Conservation (phyloP, 768 basidiomycete species). For the Lactarius evosmus region DNA sequence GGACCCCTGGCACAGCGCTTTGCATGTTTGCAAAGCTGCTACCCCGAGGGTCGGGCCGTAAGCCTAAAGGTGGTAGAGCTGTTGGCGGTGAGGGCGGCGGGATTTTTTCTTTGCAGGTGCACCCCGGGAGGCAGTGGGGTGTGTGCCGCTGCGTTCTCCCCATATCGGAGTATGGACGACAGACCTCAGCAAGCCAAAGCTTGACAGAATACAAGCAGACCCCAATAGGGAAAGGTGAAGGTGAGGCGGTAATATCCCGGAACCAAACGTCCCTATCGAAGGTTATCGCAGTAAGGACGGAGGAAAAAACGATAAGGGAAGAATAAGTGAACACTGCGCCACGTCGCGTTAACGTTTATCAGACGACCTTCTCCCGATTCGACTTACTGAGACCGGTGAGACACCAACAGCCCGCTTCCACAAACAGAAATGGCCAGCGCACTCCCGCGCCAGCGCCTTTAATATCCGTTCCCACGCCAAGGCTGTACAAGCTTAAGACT, state of each 20-base stretch:
- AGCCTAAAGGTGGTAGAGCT: constrained; percentile 22
- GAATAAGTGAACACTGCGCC: constrained; percentile 21
- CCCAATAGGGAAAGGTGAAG: constrained; percentile 26
- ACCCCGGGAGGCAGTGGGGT: constrained; percentile 25
- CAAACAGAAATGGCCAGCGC: constrained; percentile 12
- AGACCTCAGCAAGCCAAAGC: constrained; percentile 11
- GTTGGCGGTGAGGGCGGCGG: constrained; percentile 22
- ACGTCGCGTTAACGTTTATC: background rate
- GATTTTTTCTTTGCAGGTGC: constrained; percentile 24
- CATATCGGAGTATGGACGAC: background rate
- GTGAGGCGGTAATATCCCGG: constrained; percentile 27
- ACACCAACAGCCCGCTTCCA: constrained; percentile 25
- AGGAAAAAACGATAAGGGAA: constrained; percentile 8
- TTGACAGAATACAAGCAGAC: constrained; percentile 12
- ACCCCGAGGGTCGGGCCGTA: background rate
- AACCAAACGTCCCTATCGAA: constrained; percentile 29
- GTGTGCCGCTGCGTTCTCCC: background rate
- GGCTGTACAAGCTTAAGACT: constrained; percentile 26
- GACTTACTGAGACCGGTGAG: constrained; percentile 23
- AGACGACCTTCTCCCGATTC: background rate
- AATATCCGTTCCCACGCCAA: constrained; percentile 12
- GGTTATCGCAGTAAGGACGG: constrained; percentile 22
- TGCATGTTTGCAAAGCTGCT: background rate
- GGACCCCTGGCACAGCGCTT: constrained; percentile 24
- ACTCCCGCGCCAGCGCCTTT: background rate